Percentiles rank a stretch among this genome's conserved stretches.
Evolutionary conservation across 1,139 yeast genomes (phyloP).

Genomic region (Nakaseomyces glabratus): DNA sequence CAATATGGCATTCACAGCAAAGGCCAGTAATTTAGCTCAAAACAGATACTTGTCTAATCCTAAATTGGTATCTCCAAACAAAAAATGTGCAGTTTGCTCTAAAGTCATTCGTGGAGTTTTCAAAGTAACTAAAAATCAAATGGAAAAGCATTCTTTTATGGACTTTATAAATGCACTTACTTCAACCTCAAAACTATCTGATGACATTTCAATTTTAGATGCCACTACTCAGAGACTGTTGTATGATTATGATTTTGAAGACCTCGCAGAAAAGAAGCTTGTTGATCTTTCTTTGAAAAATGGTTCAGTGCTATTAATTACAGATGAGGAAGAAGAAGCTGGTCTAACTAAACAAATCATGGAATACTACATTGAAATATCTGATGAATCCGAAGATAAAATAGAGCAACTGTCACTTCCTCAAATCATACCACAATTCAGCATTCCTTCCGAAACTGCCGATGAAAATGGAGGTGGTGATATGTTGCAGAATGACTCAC

Average conservation of each 20-base stretch:
- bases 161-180: conserved; percentile 41
- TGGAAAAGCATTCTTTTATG: conserved; percentile 29
- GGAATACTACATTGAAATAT: conserved; percentile 49
- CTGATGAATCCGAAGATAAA: conserved; percentile 17
- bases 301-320: conserved; percentile 57
- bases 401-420: conserved; percentile 5
- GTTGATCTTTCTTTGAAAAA: conserved; percentile 45
- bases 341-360: conserved; percentile 53
- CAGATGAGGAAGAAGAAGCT: conserved; percentile 52
- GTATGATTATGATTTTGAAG: conserved; percentile 86
- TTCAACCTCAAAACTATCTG: conserved; percentile 46
- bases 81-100: conserved; percentile 67
- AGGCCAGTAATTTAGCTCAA: conserved; percentile 42
- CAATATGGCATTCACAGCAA: conserved; percentile 57
- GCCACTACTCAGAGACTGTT: conserved; percentile 53
- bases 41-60: conserved; percentile 58
- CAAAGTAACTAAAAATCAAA: conserved; percentile 28
- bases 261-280: conserved; percentile 47
- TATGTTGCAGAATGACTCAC: too few species aligned
- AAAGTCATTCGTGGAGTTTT: conserved; percentile 44
- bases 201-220: conserved; percentile 58
- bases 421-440: neutral
- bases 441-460: neutral
- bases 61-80: conserved; percentile 49
- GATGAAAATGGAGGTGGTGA: neutral